phyloP scores from a whole-genome alignment of 169 alveolate species.

The Amoebophrya sp. region DNA sequence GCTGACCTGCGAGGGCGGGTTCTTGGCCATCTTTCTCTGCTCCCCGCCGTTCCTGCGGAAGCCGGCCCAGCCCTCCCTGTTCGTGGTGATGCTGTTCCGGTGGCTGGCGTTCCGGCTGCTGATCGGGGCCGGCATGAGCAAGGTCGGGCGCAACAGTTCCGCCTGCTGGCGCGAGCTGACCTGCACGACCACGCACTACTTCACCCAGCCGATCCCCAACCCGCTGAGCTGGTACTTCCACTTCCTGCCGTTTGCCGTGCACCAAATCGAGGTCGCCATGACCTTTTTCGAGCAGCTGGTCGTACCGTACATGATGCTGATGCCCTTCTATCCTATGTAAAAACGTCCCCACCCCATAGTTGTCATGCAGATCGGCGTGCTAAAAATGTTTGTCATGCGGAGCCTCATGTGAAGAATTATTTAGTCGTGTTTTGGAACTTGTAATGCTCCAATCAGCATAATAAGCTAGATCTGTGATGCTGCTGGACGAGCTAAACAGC shows the following conservation, averaged over 20 bases:
- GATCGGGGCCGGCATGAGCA: slow-evolving; percentile 44
- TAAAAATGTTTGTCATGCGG: too few relatives aligned
- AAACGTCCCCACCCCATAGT: too few relatives aligned
- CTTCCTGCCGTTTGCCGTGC: slow-evolving; percentile 33
- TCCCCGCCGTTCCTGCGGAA: not conserved
- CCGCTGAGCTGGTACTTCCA: slow-evolving; percentile 41
- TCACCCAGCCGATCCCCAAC: slow-evolving; percentile 47
- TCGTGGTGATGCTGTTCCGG: slow-evolving; percentile 33
- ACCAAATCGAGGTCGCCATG: slow-evolving; percentile 35
- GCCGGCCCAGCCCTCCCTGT: not conserved
- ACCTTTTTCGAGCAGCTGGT: slow-evolving; percentile 43
- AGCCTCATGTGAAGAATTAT: too few relatives aligned
- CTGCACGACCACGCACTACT: slow-evolving; percentile 43
- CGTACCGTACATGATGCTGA: slow-evolving; percentile 39
- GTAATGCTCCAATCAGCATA: too few relatives aligned
- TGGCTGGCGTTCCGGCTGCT: slow-evolving; percentile 43
- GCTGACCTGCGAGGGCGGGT: slow-evolving; percentile 42
- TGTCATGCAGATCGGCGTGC: too few relatives aligned
- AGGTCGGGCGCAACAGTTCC: slow-evolving; percentile 39
- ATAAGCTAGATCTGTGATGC: too few relatives aligned
- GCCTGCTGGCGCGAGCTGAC: slow-evolving; percentile 42
- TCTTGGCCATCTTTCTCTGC: slow-evolving; percentile 39
- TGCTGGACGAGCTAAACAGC: too few relatives aligned
- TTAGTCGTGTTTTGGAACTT: too few relatives aligned
- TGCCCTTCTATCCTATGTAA: slow-evolving; percentile 30